A percentile compares a stretch with the other conserved stretches of the same genome.
Evolutionary conservation across 2,329 filamentous ascomycete genomes (phyloP).

Genomic region (Thermomyces lanuginosus): DNA sequence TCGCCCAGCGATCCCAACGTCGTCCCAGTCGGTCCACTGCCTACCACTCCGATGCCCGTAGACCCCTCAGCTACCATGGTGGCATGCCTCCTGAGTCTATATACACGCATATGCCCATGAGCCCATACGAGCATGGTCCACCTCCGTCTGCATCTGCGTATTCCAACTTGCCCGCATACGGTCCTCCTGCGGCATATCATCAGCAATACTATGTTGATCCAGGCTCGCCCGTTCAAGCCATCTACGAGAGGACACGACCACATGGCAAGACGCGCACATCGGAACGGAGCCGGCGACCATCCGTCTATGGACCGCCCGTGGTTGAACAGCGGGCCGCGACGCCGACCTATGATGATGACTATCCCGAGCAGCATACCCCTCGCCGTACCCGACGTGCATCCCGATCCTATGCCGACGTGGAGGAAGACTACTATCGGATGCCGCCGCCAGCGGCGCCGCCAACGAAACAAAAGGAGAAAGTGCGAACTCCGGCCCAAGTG

Average conservation of each 20-base stretch:
- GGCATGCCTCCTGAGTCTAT: conserved; percentile 18
- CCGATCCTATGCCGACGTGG: conserved; percentile 16
- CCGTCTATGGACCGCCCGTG: conserved; percentile 19
- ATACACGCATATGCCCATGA: conserved; percentile 15
- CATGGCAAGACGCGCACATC: conserved; percentile 20
- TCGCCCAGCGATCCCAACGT: conserved; percentile 14
- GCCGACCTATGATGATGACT: conserved; percentile 16
- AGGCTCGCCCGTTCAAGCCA: conserved; percentile 10
- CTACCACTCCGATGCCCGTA: conserved; percentile 20
- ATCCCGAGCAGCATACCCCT: conserved; percentile 14
- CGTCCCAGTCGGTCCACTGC: conserved; percentile 18
- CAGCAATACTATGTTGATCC: conserved; percentile 14
- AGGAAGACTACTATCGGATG: conserved; percentile 29
- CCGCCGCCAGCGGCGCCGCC: conserved; percentile 13
- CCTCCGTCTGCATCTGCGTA: conserved; percentile 24
- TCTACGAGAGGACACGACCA: conserved; percentile 17
- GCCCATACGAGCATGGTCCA: conserved; percentile 20
- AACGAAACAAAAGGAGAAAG: conserved; percentile 15
- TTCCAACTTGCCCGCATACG: conserved; percentile 14
- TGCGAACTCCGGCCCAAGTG: conserved; percentile 15
- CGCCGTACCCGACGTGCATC: conserved; percentile 13
- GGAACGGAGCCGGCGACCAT: conserved; percentile 18
- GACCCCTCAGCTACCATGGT: conserved; percentile 24
- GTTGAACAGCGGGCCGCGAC: conserved; percentile 18
- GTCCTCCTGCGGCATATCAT: conserved; percentile 13